A percentile compares a stretch with the other conserved stretches of the same genome.
These are phyloP conservation scores for Cucurbita moschata DNA, from an alignment of 306 rosid species.

Conservation along the genomic window DNA sequence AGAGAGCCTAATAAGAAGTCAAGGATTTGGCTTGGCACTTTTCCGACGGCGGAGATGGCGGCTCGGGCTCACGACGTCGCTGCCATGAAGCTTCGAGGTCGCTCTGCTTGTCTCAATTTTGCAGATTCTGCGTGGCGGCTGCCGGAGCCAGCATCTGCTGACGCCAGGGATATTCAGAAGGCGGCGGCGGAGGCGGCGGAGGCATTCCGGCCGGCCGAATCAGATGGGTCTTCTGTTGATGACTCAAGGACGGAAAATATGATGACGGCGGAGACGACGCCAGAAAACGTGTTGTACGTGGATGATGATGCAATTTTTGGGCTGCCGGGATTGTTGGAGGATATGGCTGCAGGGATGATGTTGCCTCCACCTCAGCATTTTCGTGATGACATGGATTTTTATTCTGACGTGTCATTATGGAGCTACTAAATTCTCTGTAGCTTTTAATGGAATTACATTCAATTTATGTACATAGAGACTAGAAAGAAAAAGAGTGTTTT, in stretches of 20 bases:
- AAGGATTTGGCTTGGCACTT: constrained; percentile 58
- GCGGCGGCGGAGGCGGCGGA: constrained; percentile 50
- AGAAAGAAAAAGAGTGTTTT: neutral
- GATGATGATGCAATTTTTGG: constrained; percentile 34
- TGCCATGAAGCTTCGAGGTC: constrained; percentile 42
- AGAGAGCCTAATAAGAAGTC: constrained; percentile 73
- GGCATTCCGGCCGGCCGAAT: constrained; percentile 32
- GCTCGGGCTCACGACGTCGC: constrained; percentile 87
- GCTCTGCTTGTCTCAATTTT: constrained; percentile 48
- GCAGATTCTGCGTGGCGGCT: constrained; percentile 60
- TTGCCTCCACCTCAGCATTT: constrained; percentile 38
- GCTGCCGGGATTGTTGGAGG: constrained; percentile 39
- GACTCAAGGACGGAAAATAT: neutral
- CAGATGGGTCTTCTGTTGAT: neutral
- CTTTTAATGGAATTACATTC: neutral
- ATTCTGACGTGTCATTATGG: constrained; percentile 57
- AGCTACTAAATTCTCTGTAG: constrained; percentile 11
- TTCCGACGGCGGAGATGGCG: constrained; percentile 71
- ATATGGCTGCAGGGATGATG: constrained; percentile 55
- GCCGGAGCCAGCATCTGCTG: constrained; percentile 27
- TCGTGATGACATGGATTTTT: constrained; percentile 30
- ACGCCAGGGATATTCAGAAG: constrained; percentile 52
- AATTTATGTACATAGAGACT: neutral
- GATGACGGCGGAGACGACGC: neutral
- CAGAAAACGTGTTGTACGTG: constrained; percentile 12